Base-by-base conservation (phyloP, 495 filamentous ascomycete species). In the Penicillium flavigenum region DNA sequence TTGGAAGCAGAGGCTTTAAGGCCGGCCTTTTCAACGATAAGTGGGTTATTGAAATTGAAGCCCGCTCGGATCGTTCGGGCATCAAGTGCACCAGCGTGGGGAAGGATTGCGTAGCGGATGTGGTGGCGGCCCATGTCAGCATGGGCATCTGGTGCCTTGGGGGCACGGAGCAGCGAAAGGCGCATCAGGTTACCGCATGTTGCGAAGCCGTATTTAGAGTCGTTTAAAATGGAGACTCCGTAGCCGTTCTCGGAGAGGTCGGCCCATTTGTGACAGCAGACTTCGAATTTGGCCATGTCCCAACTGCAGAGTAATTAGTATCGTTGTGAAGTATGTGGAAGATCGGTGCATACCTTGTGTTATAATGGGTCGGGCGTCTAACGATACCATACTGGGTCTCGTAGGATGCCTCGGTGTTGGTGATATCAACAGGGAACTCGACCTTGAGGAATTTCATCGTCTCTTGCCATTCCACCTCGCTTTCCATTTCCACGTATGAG, bases 241-340 rank as follows among this genome's bases (percentile, higher is more conserved):
- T 96, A 97, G 34, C 85, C 86, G 67, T 91, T 76, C 69, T 98
- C 94, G 5, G 90, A 96, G 51, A 98, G 80, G 71, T 98, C 94
- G n/a, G 94, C 94, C 80, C 89, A 98, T 70, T 90, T 93, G 76
- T 98, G 94, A 72, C 89, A 92, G 83, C 92, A 96, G 43, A 98
- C 94, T 76, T 98, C 94, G 63, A 98, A 98, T 66, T 96, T 96
- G 63, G 94, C 94, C 93, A 96, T 96, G 63, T 98, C 94, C 94
- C 94, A 98, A 69, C 83, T 88, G 38, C 38, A 3, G 52, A 10
- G 1, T 51, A 0, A 36, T 64, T 47, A 65, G 65, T 62, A 22
- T 48, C n/a, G 56, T 39, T 51, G 56, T 63, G n/a, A 58, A 63
- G 10, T 31, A 0, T 11, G 32, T 16, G 8, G 1, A 27, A 1